Evolutionary conservation across 768 basidiomycete genomes (phyloP), one percentile per base, ranked within the genome.

Genomic region (Tulasnella calospora): DNA sequence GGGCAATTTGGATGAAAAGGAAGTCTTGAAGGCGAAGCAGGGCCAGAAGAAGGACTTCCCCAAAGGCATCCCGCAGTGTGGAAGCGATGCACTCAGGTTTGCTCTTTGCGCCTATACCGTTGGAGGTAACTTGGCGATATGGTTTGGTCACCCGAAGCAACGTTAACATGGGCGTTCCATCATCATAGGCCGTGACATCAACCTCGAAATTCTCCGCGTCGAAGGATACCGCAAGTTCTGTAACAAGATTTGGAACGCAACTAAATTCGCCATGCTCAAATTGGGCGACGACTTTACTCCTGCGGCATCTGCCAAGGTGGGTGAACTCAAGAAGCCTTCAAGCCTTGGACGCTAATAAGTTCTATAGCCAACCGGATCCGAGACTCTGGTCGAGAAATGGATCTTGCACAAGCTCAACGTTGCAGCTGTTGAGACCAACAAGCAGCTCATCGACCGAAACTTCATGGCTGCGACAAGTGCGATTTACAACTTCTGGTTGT

Each of bases 21-120:
- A 99, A 85, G 93, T 99, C 79, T 83, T 85, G 46, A 97, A 96
- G 84, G 98, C 97, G 0, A 93, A 91, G 80, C 88, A 91, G 13
- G 98, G 97, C 13, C 98, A 99, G 88, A 98, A 98, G 90, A 97
- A 97, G 84, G 93, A 99, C 84, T 99, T 96, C 88, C 97, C 97
- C 15, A 98, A 95, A 84, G 98, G 98, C 21, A 99, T 99, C 78
- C 98, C 98, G 0, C 95, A 99, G 85, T 99, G 98, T 83, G 98
- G 98, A 40, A 96, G 96, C 9, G 98, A 99, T 83, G 98, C 98
- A 0, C 86, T 99, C 81, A 87, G 98, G 61, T 98, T 99, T 85
- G 94, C 97, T 6, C 87, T 99, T 41, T 97, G 95, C 84, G 95
- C 95, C 36, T 99, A 99, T 84, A 95, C 94, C 7, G 90, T 92